Conservation (phyloP, 2,329 filamentous ascomycete species). For the Coniochaeta sp. region DNA sequence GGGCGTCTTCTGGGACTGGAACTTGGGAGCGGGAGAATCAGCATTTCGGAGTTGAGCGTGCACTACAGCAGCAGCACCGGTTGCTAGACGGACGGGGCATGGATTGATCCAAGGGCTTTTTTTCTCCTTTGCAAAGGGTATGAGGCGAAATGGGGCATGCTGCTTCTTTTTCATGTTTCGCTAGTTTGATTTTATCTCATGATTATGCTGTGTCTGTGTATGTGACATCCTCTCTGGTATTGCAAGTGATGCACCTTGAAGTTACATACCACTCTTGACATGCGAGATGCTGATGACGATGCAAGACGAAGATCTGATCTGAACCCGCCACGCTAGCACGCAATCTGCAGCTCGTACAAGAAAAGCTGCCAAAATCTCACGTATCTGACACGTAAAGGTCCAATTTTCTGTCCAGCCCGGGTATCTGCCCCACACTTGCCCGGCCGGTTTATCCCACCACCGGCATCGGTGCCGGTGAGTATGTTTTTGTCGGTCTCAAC, state of each 20-base stretch:
- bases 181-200: too few species aligned
- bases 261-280: too few species aligned
- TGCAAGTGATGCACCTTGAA: too few species aligned
- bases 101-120: not conserved
- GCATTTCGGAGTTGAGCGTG: conserved; percentile 1
- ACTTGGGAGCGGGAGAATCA: not conserved
- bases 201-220: not conserved
- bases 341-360: not conserved
- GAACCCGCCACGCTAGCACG: not conserved
- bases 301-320: too few species aligned
- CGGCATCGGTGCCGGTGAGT: conserved; percentile 1
- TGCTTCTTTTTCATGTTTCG: not conserved
- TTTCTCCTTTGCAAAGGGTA: not conserved
- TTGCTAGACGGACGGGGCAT: conserved; percentile 1
- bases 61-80: not conserved
- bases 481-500: not conserved
- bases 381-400: too few species aligned
- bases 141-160: not conserved
- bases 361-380: too few species aligned
- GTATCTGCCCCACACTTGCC: not conserved
- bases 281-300: too few species aligned
- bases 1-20: too few species aligned
- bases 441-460: not conserved
- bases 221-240: too few species aligned
- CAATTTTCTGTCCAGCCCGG: too few species aligned